Base-by-base conservation (phyloP, 1,139 yeast species). In the Entelexis sorbosivorans region DNA sequence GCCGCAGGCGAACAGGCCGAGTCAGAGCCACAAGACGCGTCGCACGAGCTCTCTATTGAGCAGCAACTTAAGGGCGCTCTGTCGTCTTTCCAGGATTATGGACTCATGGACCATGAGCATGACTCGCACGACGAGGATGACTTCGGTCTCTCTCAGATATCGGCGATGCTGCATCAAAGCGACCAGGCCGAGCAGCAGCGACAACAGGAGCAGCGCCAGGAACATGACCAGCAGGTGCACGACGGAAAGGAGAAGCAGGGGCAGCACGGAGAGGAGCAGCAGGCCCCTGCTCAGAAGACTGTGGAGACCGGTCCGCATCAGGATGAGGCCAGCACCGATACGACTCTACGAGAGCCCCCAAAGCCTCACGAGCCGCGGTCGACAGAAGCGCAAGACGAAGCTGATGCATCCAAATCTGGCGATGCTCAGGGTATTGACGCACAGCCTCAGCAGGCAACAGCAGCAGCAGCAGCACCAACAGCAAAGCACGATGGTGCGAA, bases 61-160 rank as follows among this genome's bases (percentile, higher is more conserved):
- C 56, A 56, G 45, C 61, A 59, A 44, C 52, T 59, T 28, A 56
- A 59, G 36, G 60, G 60, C 28, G 61, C 61, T 7, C 49, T 59
- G 19, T 59, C 60, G n/a, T 56, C 61, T 3, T 38, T 56, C 11
- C 53, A 51, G 36, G 58, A 47, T 16, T 20, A 47, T 10, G 52
- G 43, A 7, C 49, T 31, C 17, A 56, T 44, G 16, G 46, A 19
- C 20, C 51, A 47, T 13, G 47, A 38, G 3, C 22, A 31, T 5
- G 45, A 42, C 28, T 20, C 36, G 28, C 29, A 20, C 9, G 52
- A 49, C 5, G 39, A 42, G 4, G 40, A 28, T 16, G 47, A 28
- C 32, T 32, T 45, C 19, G 44, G 33, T 4, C 33, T 44, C 3
- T 33, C 39, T 3, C 47, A 44, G 24, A n/a, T 44, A 7, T 10